Conservation (phyloP, 2,329 filamentous ascomycete species). For the Zasmidium angulare region DNA sequence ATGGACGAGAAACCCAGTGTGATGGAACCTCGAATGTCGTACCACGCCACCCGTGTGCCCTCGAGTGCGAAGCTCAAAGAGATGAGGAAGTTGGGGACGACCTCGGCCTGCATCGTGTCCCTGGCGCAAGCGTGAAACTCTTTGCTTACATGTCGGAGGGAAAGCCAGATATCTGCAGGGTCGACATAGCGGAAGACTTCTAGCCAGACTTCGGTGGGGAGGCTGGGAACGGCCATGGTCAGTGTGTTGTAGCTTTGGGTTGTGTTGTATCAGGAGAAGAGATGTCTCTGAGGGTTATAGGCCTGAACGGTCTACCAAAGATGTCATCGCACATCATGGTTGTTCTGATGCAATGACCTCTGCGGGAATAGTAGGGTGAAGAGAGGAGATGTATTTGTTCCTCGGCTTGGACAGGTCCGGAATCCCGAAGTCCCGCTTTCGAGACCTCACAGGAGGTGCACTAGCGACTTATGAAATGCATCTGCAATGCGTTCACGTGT, state of each 20-base stretch:
- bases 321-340: not conserved
- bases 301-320: not conserved
- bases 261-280: not conserved
- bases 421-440: conserved; percentile 2
- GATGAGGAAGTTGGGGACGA: conserved; percentile 19
- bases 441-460: not conserved
- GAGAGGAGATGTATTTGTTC: not conserved
- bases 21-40: conserved; percentile 22
- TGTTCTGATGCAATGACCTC: not conserved
- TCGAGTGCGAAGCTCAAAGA: conserved; percentile 20
- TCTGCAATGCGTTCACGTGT: conserved; percentile 16
- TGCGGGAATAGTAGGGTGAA: not conserved
- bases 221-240: conserved; percentile 4
- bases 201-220: conserved; percentile 29
- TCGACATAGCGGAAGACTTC: conserved; percentile 22
- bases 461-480: not conserved
- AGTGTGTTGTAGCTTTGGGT: not conserved
- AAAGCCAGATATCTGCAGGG: conserved; percentile 23
- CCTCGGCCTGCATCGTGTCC: conserved; percentile 10
- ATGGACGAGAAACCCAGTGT: conserved; percentile 20
- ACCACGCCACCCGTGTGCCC: conserved; percentile 24
- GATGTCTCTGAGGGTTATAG: not conserved
- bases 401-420: conserved; percentile 5
- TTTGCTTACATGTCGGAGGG: conserved; percentile 12
- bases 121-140: conserved; percentile 18